phyloP scores from a whole-genome alignment of 768 basidiomycete species.

The Serendipita vermifera region DNA sequence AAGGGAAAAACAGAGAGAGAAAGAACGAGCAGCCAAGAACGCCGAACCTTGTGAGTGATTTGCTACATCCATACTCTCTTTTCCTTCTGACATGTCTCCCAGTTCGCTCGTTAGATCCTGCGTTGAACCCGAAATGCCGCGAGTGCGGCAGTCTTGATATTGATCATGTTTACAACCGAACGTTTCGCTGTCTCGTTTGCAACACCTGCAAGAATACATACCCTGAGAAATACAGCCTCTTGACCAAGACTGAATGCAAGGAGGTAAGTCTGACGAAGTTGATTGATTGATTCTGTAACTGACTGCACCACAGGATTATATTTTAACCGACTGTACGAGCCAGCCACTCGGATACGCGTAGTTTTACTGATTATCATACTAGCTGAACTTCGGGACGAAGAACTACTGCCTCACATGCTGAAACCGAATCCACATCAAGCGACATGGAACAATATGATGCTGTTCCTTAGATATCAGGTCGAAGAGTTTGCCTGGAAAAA shows the following conservation, averaged over 20 bases:
- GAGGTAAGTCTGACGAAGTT: conserved; percentile 42
- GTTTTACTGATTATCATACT: conserved; percentile 8
- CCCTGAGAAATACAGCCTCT: conserved; percentile 83
- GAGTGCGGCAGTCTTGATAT: conserved; percentile 86
- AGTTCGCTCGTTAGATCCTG: conserved; percentile 71
- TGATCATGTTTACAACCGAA: conserved; percentile 65
- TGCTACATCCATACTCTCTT: not conserved
- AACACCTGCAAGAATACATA: conserved; percentile 78
- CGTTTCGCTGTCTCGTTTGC: conserved; percentile 79
- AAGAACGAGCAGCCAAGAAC: conserved; percentile 60
- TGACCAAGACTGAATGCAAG: conserved; percentile 98
- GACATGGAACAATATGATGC: conserved; percentile 98
- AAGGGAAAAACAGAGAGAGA: conserved; percentile 72
- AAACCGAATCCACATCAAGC: conserved; percentile 93
- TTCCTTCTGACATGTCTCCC: conserved; percentile 11
- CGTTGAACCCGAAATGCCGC: conserved; percentile 65
- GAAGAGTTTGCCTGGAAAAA: conserved; percentile 97
- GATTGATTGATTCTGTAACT: not conserved
- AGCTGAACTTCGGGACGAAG: conserved; percentile 90
- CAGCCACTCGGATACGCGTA: not conserved
- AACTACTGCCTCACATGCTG: conserved; percentile 81
- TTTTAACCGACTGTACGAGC: not conserved
- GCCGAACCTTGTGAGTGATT: conserved; percentile 52
- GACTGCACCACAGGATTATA: conserved; percentile 5
- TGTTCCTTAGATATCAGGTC: conserved; percentile 85